A percentile compares a stretch with the other conserved stretches of the same genome.
Conservation (phyloP, 2,329 filamentous ascomycete genomes). For the Ascochyta fabae region DNA sequence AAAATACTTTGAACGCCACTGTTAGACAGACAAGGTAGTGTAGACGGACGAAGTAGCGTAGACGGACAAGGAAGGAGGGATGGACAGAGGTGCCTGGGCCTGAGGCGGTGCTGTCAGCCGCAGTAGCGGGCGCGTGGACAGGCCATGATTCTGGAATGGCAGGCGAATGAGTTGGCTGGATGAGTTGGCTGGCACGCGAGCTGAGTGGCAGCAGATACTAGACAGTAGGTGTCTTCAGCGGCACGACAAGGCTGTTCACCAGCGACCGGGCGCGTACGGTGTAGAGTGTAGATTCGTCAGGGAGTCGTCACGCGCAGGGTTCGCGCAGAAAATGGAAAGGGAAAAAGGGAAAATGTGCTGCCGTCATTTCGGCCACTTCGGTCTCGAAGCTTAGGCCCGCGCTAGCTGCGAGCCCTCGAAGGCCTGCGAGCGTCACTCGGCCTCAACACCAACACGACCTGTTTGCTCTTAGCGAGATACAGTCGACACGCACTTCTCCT, state of each 20-base stretch:
- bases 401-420: slow-evolving; percentile 13
- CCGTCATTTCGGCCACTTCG: slow-evolving; percentile 20
- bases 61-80: neutral
- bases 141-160: slow-evolving; percentile 6
- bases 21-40: neutral
- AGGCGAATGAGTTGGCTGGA: neutral
- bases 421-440: slow-evolving; percentile 12
- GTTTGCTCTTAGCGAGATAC: slow-evolving; percentile 25
- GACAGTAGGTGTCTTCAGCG: too few species aligned
- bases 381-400: slow-evolving; percentile 20
- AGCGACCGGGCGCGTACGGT: too few species aligned
- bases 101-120: slow-evolving; percentile 15
- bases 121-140: slow-evolving; percentile 4
- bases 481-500: slow-evolving; percentile 23
- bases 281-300: neutral
- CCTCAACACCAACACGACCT: slow-evolving; percentile 30
- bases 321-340: slow-evolving; percentile 19
- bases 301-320: slow-evolving; percentile 1
- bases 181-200: slow-evolving; percentile 33
- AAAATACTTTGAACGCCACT: too few species aligned
- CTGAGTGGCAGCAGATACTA: slow-evolving; percentile 7
- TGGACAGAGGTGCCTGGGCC: neutral
- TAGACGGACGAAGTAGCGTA: neutral
- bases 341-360: slow-evolving; percentile 8
- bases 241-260: too few species aligned